These are phyloP conservation scores for Tephrocybe sp. DNA, from an alignment of 768 basidiomycete genomes.

Conservation along the genomic window DNA sequence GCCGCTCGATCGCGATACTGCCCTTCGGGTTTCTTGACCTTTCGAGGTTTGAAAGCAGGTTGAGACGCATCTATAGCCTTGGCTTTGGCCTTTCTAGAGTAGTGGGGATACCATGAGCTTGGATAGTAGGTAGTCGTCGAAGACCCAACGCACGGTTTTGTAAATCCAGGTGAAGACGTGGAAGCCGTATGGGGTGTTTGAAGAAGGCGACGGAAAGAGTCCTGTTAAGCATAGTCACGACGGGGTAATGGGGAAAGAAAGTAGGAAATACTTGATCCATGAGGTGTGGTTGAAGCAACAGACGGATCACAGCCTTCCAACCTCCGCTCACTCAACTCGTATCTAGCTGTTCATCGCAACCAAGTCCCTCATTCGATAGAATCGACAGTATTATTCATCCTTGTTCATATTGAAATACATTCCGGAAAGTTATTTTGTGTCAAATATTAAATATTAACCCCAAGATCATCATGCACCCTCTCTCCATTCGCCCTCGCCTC, in stretches of 20 bases:
- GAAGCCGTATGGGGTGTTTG: conserved; percentile 28
- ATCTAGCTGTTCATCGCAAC: no score
- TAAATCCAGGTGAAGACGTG: conserved; percentile 20
- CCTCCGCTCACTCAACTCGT: background rate
- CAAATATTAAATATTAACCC: no score
- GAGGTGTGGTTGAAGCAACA: no score
- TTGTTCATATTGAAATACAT: background rate
- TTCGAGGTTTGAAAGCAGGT: conserved; percentile 79
- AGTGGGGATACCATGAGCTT: conserved; percentile 5
- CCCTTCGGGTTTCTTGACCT: conserved; percentile 58
- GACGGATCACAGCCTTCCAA: no score
- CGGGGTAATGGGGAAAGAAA: background rate
- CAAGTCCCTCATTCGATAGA: background rate
- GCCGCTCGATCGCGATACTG: conserved; percentile 75
- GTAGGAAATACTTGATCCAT: conserved; percentile 34
- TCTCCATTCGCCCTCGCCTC: conserved; percentile 66
- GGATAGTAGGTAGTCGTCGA: background rate
- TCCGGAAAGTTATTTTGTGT: background rate
- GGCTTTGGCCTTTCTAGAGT: conserved; percentile 39
- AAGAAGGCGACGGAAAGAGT: conserved; percentile 57
- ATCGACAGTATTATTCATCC: background rate
- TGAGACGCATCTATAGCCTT: conserved; percentile 40
- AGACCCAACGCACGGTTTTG: conserved; percentile 28
- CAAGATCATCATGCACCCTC: conserved; percentile 24
- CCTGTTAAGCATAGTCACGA: conserved; percentile 31